phyloP scores from a whole-genome alignment of 2,329 filamentous ascomycete species.

The Magnaporthiopsis incrustans region DNA sequence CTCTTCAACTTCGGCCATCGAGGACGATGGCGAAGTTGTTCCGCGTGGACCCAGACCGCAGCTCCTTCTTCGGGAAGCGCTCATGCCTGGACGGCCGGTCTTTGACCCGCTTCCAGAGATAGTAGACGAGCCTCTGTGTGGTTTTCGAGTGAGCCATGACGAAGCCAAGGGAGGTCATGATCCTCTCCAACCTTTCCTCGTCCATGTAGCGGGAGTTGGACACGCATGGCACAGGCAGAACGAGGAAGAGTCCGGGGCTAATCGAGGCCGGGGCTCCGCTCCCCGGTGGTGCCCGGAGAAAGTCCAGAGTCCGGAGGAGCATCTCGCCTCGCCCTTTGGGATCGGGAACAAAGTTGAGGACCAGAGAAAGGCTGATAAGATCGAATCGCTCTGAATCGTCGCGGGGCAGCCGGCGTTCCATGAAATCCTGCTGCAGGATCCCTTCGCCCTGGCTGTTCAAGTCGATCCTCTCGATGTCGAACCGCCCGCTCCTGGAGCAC shows the following conservation, averaged over 20 bases:
- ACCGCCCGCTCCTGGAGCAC: slow-evolving; percentile 63
- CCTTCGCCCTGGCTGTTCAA: slow-evolving; percentile 75
- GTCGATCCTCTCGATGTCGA: slow-evolving; percentile 79
- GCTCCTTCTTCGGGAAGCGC: slow-evolving; percentile 55
- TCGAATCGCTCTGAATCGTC: slow-evolving; percentile 63
- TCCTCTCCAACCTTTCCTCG: slow-evolving; percentile 55
- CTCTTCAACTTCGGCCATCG: slow-evolving; percentile 18
- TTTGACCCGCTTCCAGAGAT: slow-evolving; percentile 60
- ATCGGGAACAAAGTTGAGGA: slow-evolving; percentile 89
- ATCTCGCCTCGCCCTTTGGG: slow-evolving; percentile 70
- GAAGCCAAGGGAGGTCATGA: slow-evolving; percentile 77
- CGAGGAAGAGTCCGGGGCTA: slow-evolving; percentile 74
- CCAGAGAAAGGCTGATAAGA: slow-evolving; percentile 82
- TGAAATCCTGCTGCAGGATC: slow-evolving; percentile 88
- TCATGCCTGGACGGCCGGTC: slow-evolving; percentile 13
- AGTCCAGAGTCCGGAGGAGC: slow-evolving; percentile 67
- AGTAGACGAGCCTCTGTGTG: slow-evolving; percentile 80
- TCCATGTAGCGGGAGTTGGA: slow-evolving; percentile 87
- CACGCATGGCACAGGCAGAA: slow-evolving; percentile 81
- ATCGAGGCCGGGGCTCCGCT: slow-evolving; percentile 17
- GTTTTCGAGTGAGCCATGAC: slow-evolving; percentile 55
- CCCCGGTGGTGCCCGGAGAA: slow-evolving; percentile 44
- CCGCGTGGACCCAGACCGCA: slow-evolving; percentile 65
- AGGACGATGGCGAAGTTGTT: slow-evolving; percentile 90
- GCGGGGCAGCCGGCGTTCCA: slow-evolving; percentile 70